Percentiles rank a stretch among this genome's conserved stretches.
phyloP scores from a whole-genome alignment of 2,329 filamentous ascomycete species.

The Macroventuria anomochaeta region DNA sequence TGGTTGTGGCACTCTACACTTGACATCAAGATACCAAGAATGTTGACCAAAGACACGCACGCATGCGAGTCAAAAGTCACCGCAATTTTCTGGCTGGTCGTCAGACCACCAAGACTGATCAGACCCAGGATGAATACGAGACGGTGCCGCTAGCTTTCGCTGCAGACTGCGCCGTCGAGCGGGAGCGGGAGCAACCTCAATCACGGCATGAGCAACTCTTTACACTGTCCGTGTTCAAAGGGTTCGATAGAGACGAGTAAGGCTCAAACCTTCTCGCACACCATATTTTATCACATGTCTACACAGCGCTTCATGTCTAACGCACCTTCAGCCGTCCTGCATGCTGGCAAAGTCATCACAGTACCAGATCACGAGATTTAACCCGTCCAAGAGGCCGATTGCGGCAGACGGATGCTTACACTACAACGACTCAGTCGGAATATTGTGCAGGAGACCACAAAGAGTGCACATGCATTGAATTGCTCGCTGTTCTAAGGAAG shows the following conservation, averaged over 20 bases:
- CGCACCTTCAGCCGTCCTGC: not conserved
- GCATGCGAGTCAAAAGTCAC: not conserved
- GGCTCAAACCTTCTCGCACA: not conserved
- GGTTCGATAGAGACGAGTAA: not conserved
- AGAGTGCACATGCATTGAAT: not conserved
- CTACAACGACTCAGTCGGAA: not conserved
- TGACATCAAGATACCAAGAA: not conserved
- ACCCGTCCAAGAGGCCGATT: not conserved
- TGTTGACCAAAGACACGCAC: not conserved
- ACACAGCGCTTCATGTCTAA: not conserved
- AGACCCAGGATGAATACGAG: constrained; percentile 36
- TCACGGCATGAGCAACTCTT: constrained; percentile 25
- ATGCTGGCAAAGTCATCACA: not conserved
- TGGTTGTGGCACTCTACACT: not conserved
- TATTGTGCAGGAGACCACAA: not conserved
- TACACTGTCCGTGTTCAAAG: not conserved
- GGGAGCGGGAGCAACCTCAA: constrained; percentile 40
- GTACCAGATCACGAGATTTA: not conserved
- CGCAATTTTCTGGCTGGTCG: not conserved
- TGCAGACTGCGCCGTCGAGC: constrained; percentile 35
- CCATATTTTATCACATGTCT: not conserved
- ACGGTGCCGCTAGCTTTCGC: constrained; percentile 33
- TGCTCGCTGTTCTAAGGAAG: not conserved
- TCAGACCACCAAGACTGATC: constrained; percentile 30
- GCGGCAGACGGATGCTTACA: not conserved